Percentiles rank a stretch among this genome's conserved stretches.
phyloP scores from a whole-genome alignment of 306 rosid genomes.

The Lablab purpureus region DNA sequence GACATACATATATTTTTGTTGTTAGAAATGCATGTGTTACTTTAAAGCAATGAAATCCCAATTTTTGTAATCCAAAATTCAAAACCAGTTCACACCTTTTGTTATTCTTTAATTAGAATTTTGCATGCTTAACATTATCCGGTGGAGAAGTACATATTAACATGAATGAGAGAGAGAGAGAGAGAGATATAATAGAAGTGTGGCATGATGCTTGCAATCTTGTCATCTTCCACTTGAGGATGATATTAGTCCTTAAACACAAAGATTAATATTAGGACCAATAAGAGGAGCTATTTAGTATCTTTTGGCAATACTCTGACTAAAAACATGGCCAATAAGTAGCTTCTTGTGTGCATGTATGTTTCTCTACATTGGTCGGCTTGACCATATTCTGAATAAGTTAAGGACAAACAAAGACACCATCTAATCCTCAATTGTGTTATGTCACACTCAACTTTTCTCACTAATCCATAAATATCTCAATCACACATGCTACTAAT shows the following conservation, averaged over 20 bases:
- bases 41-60: neutral
- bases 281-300: constrained; percentile 16
- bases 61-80: neutral
- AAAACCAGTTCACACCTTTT: neutral
- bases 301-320: constrained; percentile 40
- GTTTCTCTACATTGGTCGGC: constrained; percentile 51
- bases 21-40: neutral
- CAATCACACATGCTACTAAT: constrained; percentile 41
- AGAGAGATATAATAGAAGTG: constrained; percentile 26
- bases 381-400: constrained; percentile 42
- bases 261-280: constrained; percentile 44
- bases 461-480: constrained; percentile 51
- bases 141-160: constrained; percentile 1
- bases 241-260: constrained; percentile 40
- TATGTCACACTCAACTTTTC: constrained; percentile 42
- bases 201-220: constrained; percentile 43
- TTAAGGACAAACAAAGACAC: constrained; percentile 41
- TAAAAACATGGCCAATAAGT: constrained; percentile 29
- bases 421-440: constrained; percentile 42
- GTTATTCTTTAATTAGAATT: neutral
- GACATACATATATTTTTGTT: neutral
- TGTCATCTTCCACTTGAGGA: constrained; percentile 53
- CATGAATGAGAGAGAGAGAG: no score
- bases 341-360: constrained; percentile 37
- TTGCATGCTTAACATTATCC: neutral